Evolutionary conservation across 2,329 filamentous ascomycete genomes (phyloP).

Genomic region (Cercospora zeae-maydis): DNA sequence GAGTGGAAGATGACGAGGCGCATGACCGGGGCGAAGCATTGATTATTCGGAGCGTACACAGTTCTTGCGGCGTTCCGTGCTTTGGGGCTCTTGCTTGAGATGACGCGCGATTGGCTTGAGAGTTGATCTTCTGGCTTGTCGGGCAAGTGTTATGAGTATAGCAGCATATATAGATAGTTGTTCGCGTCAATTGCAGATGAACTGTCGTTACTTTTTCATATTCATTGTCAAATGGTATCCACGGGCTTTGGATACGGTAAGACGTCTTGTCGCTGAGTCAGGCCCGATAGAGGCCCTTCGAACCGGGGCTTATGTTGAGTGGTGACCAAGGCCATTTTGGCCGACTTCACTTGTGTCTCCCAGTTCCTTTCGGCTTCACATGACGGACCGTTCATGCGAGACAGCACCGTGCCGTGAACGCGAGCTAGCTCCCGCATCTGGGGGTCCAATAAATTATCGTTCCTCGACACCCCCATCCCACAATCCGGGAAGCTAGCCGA

Average conservation of each 20-base stretch:
- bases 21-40: background rate
- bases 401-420: conserved; percentile 7
- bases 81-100: background rate
- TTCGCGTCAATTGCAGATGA: background rate
- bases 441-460: background rate
- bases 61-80: background rate
- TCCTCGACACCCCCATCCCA: background rate
- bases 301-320: too few relatives aligned
- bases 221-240: too few relatives aligned
- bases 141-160: background rate
- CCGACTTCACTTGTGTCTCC: background rate
- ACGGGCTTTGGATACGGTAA: too few relatives aligned
- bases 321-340: too few relatives aligned
- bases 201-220: background rate
- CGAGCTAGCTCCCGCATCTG: background rate
- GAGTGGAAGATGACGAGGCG: background rate
- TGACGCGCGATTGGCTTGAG: background rate
- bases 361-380: background rate
- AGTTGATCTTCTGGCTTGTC: background rate
- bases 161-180: background rate
- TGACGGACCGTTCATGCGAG: conserved; percentile 5
- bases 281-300: background rate
- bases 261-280: background rate
- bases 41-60: background rate
- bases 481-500: background rate